Evolutionary conservation across 139 green algal genomes (phyloP), one percentile per base, ranked within the genome.

Genomic region (Volvox reticuliferus): DNA sequence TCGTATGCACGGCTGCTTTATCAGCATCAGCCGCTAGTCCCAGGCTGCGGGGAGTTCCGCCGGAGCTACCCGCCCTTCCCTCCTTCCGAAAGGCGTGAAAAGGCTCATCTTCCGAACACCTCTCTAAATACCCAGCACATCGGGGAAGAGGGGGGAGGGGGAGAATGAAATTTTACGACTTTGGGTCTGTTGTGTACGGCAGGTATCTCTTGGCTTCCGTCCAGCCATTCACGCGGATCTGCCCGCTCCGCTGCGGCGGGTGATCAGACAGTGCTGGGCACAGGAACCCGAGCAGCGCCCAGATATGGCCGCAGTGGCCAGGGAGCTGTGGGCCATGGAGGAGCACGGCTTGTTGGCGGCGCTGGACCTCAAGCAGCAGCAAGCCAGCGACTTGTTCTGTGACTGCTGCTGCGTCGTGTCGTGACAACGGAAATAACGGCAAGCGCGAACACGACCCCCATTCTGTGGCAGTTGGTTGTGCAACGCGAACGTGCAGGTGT

Each of bases 161-260:
- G 44, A 55, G 44, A 9, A 55, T 55, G 44, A 55, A 55, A 9
- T 55, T 9, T 55, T 55, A 14, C n/a, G 5, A 55, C 9, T 55
- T 9, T 9, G 44, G 44, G 44, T 55, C 9, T 55, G 44, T 55
- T 5, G 44, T 55, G 30, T 1, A 5, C 78, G 36, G 1, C 82
- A 87, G 82, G 82, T 87, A 14, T 67, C 82, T 0, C 82, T 78
- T 5, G 82, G 82, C 62, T 87, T 87, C 82, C 82, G 82, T 19
- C 82, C 82, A 21, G n/a, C 62, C 32, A 87, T 87, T 33, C 82
- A 87, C 18, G 30, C 55, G 21, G 82, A 87, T 55, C 28, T 87
- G 30, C 82, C 82, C 2, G 24, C 22, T 0, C 32, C n/a, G 18
- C 82, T 87, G 32, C 61, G 62, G 22, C 82, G 62, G 18, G 21